Percentiles rank a stretch among this genome's conserved stretches.
These are phyloP conservation scores for Cyclaneusma minus DNA, from an alignment of 2,329 filamentous ascomycete genomes.

Conservation along the genomic window DNA sequence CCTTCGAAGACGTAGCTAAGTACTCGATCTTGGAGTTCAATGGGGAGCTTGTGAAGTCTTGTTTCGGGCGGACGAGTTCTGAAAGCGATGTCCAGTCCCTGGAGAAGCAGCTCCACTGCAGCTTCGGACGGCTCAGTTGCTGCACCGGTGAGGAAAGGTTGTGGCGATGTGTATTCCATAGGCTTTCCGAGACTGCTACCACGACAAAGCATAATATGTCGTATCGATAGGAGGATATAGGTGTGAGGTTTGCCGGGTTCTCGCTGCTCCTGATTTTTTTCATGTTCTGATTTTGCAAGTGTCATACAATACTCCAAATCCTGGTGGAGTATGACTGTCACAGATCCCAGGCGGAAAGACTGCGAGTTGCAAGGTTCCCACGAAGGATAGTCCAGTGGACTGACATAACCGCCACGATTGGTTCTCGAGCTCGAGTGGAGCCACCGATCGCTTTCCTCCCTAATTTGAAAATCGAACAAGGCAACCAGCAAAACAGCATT, in stretches of 20 bases:
- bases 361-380: slow-evolving; percentile 3
- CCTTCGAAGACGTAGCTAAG: slow-evolving; percentile 5
- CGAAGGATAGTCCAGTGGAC: slow-evolving; percentile 2
- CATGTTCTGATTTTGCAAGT: slow-evolving; percentile 2
- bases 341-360: slow-evolving; percentile 4
- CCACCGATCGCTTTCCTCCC: slow-evolving; percentile 2
- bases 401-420: slow-evolving; percentile 3
- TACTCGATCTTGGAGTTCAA: slow-evolving; percentile 7
- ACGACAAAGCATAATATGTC: slow-evolving; percentile 6
- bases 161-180: slow-evolving; percentile 4
- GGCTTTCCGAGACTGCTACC: slow-evolving; percentile 1
- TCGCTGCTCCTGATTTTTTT: not conserved
- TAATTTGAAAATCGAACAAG: slow-evolving; percentile 5
- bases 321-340: slow-evolving; percentile 5
- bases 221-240: slow-evolving; percentile 6
- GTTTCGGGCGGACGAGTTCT: slow-evolving; percentile 1
- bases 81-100: slow-evolving; percentile 3
- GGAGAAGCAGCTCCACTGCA: slow-evolving; percentile 5
- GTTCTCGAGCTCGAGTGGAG: slow-evolving; percentile 1
- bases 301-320: slow-evolving; percentile 4
- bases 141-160: slow-evolving; percentile 3
- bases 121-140: slow-evolving; percentile 1
- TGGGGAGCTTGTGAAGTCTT: slow-evolving; percentile 3
- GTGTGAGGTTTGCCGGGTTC: slow-evolving; percentile 1
- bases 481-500: slow-evolving; percentile 5